These are phyloP conservation scores for Capronia coronata DNA, from an alignment of 2,329 filamentous ascomycete genomes.

Conservation along the genomic window DNA sequence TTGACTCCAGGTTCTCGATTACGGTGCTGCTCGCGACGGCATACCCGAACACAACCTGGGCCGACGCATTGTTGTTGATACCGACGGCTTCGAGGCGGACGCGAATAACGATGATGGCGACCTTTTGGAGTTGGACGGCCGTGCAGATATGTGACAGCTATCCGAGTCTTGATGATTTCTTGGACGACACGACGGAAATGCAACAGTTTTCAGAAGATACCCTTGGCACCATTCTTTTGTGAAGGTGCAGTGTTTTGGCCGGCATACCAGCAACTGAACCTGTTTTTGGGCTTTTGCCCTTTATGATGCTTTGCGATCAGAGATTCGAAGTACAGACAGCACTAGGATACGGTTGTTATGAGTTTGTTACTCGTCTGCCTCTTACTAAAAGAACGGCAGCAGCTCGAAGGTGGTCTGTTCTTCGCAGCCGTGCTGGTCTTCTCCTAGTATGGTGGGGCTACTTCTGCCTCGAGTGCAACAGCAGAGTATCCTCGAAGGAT, in stretches of 20 bases:
- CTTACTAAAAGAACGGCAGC: too few species aligned
- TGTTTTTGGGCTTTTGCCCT: not conserved
- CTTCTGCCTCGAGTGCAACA: too few species aligned
- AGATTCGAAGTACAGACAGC: too few species aligned
- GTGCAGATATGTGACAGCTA: slow-evolving; percentile 1
- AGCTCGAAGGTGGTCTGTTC: too few species aligned
- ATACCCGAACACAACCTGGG: slow-evolving; percentile 70
- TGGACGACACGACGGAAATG: not conserved
- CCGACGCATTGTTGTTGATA: slow-evolving; percentile 57
- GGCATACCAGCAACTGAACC: not conserved
- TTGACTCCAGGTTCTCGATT: slow-evolving; percentile 75
- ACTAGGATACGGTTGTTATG: too few species aligned
- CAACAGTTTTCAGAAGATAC: not conserved
- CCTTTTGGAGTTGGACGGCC: slow-evolving; percentile 20
- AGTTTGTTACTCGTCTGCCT: too few species aligned
- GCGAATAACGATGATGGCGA: slow-evolving; percentile 21
- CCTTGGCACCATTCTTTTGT: not conserved
- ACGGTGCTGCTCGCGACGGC: slow-evolving; percentile 87
- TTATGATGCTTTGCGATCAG: not conserved
- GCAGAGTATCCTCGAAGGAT: too few species aligned
- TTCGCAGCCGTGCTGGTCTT: too few species aligned
- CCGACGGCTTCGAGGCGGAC: slow-evolving; percentile 35
- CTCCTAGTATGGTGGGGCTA: too few species aligned
- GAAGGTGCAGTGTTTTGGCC: not conserved
- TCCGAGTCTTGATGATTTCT: not conserved